Evolutionary conservation across 306 rosid genomes (phyloP), one percentile per base, ranked within the genome.

Genomic region (Acmispon strigosus): DNA sequence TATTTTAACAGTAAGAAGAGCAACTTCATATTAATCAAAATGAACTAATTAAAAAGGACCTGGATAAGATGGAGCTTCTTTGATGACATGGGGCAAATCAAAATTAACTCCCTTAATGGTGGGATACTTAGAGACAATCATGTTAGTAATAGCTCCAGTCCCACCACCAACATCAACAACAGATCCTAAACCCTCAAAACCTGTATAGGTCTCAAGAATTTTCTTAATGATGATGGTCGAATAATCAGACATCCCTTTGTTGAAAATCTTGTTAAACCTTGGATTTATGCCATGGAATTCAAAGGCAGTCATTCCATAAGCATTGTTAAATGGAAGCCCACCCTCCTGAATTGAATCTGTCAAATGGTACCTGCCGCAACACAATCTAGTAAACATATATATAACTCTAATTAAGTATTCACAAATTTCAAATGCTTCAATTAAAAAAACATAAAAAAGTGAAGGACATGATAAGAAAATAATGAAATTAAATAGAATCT

Each of bases 111-210:
- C 90, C 27, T 75, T 84, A 1, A 87, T 82, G 8, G 80, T 73
- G 27, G 98, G 88, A 81, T 92, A 86, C 72, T 83, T 89, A 0
- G 96, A 81, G 58, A 85, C 86, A 12, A 92, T 86, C 88, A 69
- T 87, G 78, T n/a, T 82, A 36, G 80, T 15, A 3, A 84, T 74
- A 48, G 88, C 86, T 49, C 96, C 95, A 0, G 82, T 87, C 6
- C 96, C 96, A 8, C 98, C 98, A 3, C 96, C 98, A 18, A 89
- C 98, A 47, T 92, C 96, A 2, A 87, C 95, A 7, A 89, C 2
- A 2, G 95, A 84, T 47, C 27, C 49, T 20, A 92, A 83, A 24
- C 95, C 95, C 70, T 76, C 70, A 66, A 68, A 76, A 18, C 75
- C 75, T 22, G n/a, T 3, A 34, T 76, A 68, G 2, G 13, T 68